Conservation (phyloP, 1,284 basidiomycete genomes). For the Fomitopsis betulina region DNA sequence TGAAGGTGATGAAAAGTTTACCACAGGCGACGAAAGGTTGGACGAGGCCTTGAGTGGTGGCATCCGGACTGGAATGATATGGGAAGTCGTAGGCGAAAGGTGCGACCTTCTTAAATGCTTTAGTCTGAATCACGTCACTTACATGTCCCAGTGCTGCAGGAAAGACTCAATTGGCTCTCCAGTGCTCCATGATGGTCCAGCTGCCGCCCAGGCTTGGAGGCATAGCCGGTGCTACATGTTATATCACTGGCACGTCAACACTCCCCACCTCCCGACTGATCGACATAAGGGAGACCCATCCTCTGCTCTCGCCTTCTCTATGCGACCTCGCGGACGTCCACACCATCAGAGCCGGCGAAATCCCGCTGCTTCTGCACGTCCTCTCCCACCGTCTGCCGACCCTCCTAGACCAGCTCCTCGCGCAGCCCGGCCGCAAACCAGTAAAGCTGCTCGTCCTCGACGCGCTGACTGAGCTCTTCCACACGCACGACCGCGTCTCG, state of each 20-base stretch:
- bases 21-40: conserved; percentile 66
- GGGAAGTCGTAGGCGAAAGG: conserved; percentile 89
- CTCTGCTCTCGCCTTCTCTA: conserved; percentile 37
- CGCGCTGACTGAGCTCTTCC: conserved; percentile 78
- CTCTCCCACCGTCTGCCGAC: conserved; percentile 61
- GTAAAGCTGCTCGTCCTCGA: conserved; percentile 77
- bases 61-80: conserved; percentile 70
- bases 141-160: conserved; percentile 64
- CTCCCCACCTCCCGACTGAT: conserved; percentile 66
- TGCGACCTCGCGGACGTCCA: conserved; percentile 67
- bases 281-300: conserved; percentile 50
- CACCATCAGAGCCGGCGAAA: conserved; percentile 53
- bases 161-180: conserved; percentile 83
- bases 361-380: conserved; percentile 62
- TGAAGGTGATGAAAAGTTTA: conserved; percentile 42
- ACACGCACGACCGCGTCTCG: conserved; percentile 50
- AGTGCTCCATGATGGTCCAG: conserved; percentile 74
- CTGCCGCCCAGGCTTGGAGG: conserved; percentile 50
- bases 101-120: conserved; percentile 26
- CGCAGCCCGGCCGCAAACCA: conserved; percentile 36
- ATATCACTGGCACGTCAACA: conserved; percentile 69
- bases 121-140: neutral
- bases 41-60: conserved; percentile 74
- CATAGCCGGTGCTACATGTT: conserved; percentile 60
- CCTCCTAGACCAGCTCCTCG: conserved; percentile 40